Conservation (phyloP, 768 basidiomycete species). For the Rhodosporidiobolus sp. region DNA sequence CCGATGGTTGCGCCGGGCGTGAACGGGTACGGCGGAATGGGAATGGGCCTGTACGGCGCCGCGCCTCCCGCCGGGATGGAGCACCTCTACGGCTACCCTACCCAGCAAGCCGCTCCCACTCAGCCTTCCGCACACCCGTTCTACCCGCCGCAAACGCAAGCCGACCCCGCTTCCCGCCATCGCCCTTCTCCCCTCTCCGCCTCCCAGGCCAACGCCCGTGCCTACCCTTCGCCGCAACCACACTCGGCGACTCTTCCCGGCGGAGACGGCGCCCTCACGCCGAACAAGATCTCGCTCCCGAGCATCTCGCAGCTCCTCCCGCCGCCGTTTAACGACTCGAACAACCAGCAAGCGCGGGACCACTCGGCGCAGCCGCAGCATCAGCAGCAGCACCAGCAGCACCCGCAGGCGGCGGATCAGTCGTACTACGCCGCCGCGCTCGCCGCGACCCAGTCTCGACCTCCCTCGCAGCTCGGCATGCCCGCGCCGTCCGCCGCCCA, state of each 20-base stretch:
- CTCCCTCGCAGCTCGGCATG: conserved; percentile 6
- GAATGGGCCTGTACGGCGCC: background rate
- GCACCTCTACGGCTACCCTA: conserved; percentile 11
- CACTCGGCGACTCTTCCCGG: background rate
- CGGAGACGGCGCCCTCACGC: conserved; percentile 5
- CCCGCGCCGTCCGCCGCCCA: background rate
- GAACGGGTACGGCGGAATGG: background rate
- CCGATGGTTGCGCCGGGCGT: background rate
- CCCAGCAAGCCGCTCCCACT: background rate
- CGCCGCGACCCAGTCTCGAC: background rate
- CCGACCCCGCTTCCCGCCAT: background rate
- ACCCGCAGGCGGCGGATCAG: background rate
- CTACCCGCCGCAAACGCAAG: background rate
- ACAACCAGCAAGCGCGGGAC: background rate
- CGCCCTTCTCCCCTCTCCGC: background rate
- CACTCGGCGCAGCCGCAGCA: background rate
- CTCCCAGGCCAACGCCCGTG: background rate
- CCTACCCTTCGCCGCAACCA: background rate
- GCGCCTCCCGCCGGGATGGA: background rate
- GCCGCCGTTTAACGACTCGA: background rate
- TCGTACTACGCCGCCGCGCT: conserved; percentile 7
- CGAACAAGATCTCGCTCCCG: conserved; percentile 31
- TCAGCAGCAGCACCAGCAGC: background rate
- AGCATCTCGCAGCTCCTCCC: conserved; percentile 35
- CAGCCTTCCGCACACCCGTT: background rate